Percentiles rank a stretch among this genome's conserved stretches.
These are phyloP conservation scores for Nectriaceae sp. DNA, from an alignment of 2,329 filamentous ascomycete genomes.

Conservation along the genomic window DNA sequence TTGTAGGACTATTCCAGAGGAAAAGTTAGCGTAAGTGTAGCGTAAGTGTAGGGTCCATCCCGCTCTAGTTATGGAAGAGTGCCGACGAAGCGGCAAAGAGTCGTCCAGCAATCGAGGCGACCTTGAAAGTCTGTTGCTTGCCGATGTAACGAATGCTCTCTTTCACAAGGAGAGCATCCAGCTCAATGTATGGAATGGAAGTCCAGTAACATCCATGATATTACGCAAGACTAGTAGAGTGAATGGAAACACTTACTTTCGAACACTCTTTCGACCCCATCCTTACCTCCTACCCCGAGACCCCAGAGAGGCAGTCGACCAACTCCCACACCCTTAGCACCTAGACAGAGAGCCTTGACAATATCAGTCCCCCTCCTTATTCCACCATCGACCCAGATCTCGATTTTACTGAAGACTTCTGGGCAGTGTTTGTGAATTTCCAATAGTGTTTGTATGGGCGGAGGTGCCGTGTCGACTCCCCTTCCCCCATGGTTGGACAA, in stretches of 20 bases:
- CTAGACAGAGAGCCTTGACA: constrained; percentile 66
- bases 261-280: constrained; percentile 10
- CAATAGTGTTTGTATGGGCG: constrained; percentile 59
- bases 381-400: constrained; percentile 66
- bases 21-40: too few species aligned
- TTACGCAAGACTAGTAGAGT: too few species aligned
- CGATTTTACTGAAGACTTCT: constrained; percentile 57
- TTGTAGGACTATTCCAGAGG: not conserved
- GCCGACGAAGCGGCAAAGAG: too few species aligned
- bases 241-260: constrained; percentile 16
- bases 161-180: too few species aligned
- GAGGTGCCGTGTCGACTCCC: constrained; percentile 49
- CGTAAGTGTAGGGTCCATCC: too few species aligned
- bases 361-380: constrained; percentile 66
- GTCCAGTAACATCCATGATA: too few species aligned
- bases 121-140: too few species aligned
- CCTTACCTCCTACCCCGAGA: constrained; percentile 10
- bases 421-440: constrained; percentile 64
- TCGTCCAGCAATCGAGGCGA: too few species aligned
- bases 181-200: too few species aligned
- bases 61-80: too few species aligned
- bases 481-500: constrained; percentile 71
- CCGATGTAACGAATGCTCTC: too few species aligned
- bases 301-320: constrained; percentile 61
- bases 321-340: constrained; percentile 63